These are phyloP conservation scores for Colletotrichum musae DNA, from an alignment of 2,329 filamentous ascomycete genomes.

Conservation along the genomic window DNA sequence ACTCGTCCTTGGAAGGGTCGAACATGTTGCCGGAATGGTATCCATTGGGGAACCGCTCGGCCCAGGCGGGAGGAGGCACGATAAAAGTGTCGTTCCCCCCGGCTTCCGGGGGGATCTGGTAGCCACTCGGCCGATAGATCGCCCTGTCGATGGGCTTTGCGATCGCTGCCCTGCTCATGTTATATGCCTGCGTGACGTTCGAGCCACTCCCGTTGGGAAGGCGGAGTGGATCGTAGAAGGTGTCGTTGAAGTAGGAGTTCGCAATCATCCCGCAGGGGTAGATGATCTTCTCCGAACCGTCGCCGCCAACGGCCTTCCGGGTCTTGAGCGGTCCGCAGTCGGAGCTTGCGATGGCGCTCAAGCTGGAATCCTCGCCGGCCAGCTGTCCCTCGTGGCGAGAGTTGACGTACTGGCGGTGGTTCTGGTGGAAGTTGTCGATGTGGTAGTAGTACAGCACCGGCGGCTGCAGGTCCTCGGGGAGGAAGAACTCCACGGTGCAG, in stretches of 20 bases:
- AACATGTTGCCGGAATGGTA: slow-evolving; percentile 26
- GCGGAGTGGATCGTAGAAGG: slow-evolving; percentile 9
- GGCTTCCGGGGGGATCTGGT: not conserved
- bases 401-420: slow-evolving; percentile 17
- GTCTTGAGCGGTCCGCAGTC: slow-evolving; percentile 7
- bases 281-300: slow-evolving; percentile 1
- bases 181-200: not conserved
- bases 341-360: not conserved
- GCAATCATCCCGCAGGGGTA: slow-evolving; percentile 23
- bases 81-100: not conserved
- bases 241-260: slow-evolving; percentile 28
- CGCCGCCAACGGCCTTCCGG: not conserved
- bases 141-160: slow-evolving; percentile 7
- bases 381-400: slow-evolving; percentile 13
- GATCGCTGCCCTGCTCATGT: not conserved
- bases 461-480: slow-evolving; percentile 15
- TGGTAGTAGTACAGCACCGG: slow-evolving; percentile 21
- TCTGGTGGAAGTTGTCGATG: slow-evolving; percentile 9
- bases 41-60: slow-evolving; percentile 8
- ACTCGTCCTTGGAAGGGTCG: slow-evolving; percentile 12
- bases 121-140: not conserved
- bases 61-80: slow-evolving; percentile 12
- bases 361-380: not conserved
- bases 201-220: not conserved
- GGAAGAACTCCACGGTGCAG: slow-evolving; percentile 19